Evolutionary conservation across 768 basidiomycete genomes (phyloP).

Genomic region (Chalciporus piperatus): DNA sequence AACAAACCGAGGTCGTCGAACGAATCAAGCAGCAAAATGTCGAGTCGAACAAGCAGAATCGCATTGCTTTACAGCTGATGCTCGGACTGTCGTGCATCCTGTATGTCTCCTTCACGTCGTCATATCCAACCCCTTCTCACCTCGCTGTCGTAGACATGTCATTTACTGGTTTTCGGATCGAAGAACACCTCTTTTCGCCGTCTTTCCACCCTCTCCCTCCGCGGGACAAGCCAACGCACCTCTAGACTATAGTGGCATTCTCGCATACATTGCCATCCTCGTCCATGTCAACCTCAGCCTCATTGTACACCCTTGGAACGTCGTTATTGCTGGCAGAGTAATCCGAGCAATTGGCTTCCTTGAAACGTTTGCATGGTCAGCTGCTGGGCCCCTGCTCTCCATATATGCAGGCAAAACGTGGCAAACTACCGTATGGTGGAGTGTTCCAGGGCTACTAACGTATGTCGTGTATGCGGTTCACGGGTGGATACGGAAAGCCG

Average conservation of each 20-base stretch:
- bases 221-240: slow-evolving; percentile 22
- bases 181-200: slow-evolving; percentile 46
- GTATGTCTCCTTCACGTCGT: slow-evolving; percentile 34
- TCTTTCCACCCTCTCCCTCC: slow-evolving; percentile 36
- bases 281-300: slow-evolving; percentile 50
- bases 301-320: slow-evolving; percentile 38
- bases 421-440: slow-evolving; percentile 57
- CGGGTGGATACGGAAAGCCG: slow-evolving; percentile 42
- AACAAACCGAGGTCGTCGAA: slow-evolving; percentile 61
- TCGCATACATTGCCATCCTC: slow-evolving; percentile 48
- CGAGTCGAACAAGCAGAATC: slow-evolving; percentile 40
- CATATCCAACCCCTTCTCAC: slow-evolving; percentile 6
- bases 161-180: slow-evolving; percentile 42
- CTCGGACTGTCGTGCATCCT: slow-evolving; percentile 45
- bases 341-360: slow-evolving; percentile 32
- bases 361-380: slow-evolving; percentile 38
- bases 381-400: slow-evolving; percentile 48
- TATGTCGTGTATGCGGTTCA: slow-evolving; percentile 46
- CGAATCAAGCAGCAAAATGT: slow-evolving; percentile 44
- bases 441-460: slow-evolving; percentile 40
- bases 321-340: slow-evolving; percentile 23
- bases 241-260: slow-evolving; percentile 44
- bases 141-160: slow-evolving; percentile 40
- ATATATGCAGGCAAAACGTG: slow-evolving; percentile 47
- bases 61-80: slow-evolving; percentile 38